These are phyloP conservation scores for Bruguiera hainesii DNA, from an alignment of 441 rosid genomes.

Conservation along the genomic window DNA sequence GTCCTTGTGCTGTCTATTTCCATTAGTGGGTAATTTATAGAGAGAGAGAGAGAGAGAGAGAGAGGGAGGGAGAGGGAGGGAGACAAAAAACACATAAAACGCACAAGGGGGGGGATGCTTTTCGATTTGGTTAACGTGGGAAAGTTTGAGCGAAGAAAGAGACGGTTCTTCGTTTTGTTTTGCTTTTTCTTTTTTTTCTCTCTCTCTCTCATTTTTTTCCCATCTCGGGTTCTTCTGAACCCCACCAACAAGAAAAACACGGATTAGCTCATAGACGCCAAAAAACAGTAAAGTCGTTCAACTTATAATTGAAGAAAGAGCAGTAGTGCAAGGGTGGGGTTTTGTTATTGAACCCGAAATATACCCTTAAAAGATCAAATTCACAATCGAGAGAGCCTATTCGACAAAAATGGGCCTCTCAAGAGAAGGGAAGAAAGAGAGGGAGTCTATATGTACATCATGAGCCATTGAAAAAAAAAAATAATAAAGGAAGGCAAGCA, in stretches of 20 bases:
- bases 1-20: slow-evolving; percentile 36
- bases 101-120: slow-evolving; percentile 28
- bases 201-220: background rate
- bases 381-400: background rate
- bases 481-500: slow-evolving; percentile 26
- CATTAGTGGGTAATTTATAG: slow-evolving; percentile 23
- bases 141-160: slow-evolving; percentile 30
- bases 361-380: background rate
- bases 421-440: slow-evolving; percentile 4
- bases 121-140: slow-evolving; percentile 77
- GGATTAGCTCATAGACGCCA: background rate
- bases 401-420: background rate
- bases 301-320: background rate
- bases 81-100: background rate
- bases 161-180: slow-evolving; percentile 21
- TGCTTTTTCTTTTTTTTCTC: background rate
- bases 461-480: slow-evolving; percentile 12
- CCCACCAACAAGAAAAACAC: slow-evolving; percentile 5
- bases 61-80: background rate
- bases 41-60: slow-evolving; percentile 7
- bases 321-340: background rate
- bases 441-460: slow-evolving; percentile 1
- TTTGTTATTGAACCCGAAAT: slow-evolving; percentile 1
- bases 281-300: background rate
- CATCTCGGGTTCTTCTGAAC: background rate